Evolutionary conservation across 1,284 basidiomycete genomes (phyloP).

Genomic region (Stygiomarasmius scandens): DNA sequence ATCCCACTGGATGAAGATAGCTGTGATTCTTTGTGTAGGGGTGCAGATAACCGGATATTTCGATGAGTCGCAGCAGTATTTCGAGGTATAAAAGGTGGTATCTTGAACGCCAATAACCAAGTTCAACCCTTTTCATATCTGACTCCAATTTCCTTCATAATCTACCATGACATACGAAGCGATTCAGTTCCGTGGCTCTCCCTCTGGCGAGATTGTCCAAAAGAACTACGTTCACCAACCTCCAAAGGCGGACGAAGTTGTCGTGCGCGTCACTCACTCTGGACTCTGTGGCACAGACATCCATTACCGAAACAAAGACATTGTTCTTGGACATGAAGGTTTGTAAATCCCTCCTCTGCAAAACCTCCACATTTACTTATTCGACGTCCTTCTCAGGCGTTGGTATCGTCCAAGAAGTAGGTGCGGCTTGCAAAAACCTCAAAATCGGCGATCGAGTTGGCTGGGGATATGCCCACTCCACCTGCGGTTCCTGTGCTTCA

Average conservation of each 20-base stretch:
- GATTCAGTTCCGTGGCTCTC: conserved; percentile 9
- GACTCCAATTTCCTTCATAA: background rate
- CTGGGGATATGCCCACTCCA: conserved; percentile 18
- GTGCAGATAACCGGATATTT: too few species aligned
- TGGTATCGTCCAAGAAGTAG: conserved; percentile 50
- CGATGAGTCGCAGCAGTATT: too few species aligned
- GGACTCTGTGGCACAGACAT: conserved; percentile 52
- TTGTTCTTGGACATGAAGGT: conserved; percentile 54
- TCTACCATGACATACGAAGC: conserved; percentile 6
- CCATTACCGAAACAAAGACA: conserved; percentile 28
- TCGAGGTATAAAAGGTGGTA: background rate
- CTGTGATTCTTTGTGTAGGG: too few species aligned
- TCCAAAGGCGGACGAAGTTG: conserved; percentile 30
- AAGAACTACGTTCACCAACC: conserved; percentile 4
- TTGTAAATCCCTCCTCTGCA: background rate
- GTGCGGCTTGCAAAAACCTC: conserved; percentile 50
- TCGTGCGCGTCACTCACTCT: conserved; percentile 40
- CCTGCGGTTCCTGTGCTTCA: conserved; percentile 18
- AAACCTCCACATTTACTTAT: background rate
- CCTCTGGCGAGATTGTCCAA: conserved; percentile 8
- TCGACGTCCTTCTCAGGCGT: conserved; percentile 23
- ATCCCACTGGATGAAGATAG: too few species aligned
- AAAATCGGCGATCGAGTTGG: conserved; percentile 36
- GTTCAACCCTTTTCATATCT: too few species aligned
- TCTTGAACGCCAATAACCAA: too few species aligned